phyloP scores from a whole-genome alignment of 805 yeast species.

The Lipomyces japonicus region DNA sequence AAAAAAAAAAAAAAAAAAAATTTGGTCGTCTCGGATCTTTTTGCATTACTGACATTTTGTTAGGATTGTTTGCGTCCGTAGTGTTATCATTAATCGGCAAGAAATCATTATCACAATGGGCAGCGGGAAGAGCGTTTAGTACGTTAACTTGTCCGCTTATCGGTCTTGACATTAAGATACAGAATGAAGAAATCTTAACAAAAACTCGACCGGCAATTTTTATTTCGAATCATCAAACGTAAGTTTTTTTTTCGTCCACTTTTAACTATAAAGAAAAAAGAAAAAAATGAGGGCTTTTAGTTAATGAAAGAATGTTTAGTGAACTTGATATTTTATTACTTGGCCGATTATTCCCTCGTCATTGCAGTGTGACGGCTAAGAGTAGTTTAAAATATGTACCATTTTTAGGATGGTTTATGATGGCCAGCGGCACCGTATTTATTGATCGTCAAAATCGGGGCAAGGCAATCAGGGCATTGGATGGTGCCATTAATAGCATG shows the following conservation, averaged over 20 bases:
- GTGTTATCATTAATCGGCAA: slow-evolving; percentile 65
- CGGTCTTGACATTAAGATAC: slow-evolving; percentile 67
- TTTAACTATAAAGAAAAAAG: not conserved
- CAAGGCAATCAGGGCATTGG: slow-evolving; percentile 71
- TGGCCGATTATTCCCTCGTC: slow-evolving; percentile 80
- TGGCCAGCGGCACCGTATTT: slow-evolving; percentile 83
- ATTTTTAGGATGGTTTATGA: slow-evolving; percentile 93
- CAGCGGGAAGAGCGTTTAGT: slow-evolving; percentile 82
- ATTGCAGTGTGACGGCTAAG: slow-evolving; percentile 90
- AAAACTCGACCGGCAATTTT: slow-evolving; percentile 66
- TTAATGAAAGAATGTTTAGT: slow-evolving; percentile 34
- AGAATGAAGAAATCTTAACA: slow-evolving; percentile 56
- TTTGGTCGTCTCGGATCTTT: too few relatives aligned
- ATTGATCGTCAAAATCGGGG: slow-evolving; percentile 75
- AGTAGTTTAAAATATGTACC: slow-evolving; percentile 79
- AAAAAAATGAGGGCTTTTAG: too few relatives aligned
- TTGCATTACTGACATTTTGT: not conserved
- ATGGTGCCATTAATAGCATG: slow-evolving; percentile 60
- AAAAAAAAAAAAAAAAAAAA: too few relatives aligned
- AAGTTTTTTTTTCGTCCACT: slow-evolving; percentile 1
- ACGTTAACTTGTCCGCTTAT: slow-evolving; percentile 54
- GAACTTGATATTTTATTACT: slow-evolving; percentile 77
- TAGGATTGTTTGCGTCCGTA: slow-evolving; percentile 72
- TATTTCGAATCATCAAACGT: slow-evolving; percentile 79
- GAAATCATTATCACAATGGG: slow-evolving; percentile 78